Conservation (phyloP, 345 rosid genomes). For the Linum usitatissimum region DNA sequence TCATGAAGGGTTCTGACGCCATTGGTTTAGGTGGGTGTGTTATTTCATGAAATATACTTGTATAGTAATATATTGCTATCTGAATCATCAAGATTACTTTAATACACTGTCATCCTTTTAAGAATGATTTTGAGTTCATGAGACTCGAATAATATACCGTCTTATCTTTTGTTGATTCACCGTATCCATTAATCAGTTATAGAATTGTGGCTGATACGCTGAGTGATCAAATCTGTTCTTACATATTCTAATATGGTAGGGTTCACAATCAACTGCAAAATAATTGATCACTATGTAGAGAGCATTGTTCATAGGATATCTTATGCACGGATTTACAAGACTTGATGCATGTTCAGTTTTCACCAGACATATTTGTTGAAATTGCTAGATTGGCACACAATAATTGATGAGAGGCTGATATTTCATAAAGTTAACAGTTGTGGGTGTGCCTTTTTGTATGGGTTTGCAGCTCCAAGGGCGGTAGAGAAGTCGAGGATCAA, state of each 20-base stretch:
- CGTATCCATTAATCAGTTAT: not conserved
- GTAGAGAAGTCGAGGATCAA: slow-evolving; percentile 45
- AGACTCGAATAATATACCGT: not conserved
- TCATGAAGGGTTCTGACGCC: slow-evolving; percentile 30
- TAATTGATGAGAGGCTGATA: no score
- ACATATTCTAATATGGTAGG: no score
- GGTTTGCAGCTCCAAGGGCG: slow-evolving; percentile 51
- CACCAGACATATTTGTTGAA: not conserved
- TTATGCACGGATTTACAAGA: not conserved
- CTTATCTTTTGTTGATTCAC: not conserved
- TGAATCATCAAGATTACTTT: not conserved
- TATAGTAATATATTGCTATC: not conserved
- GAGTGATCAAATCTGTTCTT: not conserved
- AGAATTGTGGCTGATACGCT: not conserved
- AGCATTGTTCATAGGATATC: no score
- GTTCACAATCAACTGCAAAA: no score
- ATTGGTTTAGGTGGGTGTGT: slow-evolving; percentile 22
- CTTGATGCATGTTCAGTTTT: not conserved
- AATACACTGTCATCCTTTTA: not conserved
- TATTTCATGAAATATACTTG: not conserved
- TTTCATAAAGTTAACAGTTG: no score
- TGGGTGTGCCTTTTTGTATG: no score
- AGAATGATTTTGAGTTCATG: not conserved
- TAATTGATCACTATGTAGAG: no score
- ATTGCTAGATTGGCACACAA: no score